phyloP scores from a whole-genome alignment of 768 basidiomycete species.

The Asterophora parasitica region DNA sequence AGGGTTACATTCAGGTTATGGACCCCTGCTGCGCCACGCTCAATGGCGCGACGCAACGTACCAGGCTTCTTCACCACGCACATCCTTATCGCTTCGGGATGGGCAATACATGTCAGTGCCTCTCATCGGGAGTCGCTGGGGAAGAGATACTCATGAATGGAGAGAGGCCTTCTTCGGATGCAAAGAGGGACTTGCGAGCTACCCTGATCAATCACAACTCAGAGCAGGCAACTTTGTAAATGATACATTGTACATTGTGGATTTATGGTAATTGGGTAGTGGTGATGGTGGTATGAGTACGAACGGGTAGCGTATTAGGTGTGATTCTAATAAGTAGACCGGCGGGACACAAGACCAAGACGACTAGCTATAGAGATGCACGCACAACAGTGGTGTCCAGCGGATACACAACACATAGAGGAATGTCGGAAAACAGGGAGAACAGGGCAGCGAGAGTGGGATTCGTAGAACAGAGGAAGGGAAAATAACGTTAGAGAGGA shows the following conservation, averaged over 20 bases:
- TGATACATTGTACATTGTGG: slow-evolving; percentile 3
- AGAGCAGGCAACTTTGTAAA: not conserved
- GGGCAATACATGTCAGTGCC: too few relatives aligned
- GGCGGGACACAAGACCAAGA: not conserved
- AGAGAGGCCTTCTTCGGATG: too few relatives aligned
- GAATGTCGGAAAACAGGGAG: not conserved
- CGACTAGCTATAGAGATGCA: not conserved
- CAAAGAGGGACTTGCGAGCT: too few relatives aligned
- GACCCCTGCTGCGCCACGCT: too few relatives aligned
- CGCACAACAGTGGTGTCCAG: not conserved
- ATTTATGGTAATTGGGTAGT: not conserved
- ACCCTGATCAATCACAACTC: too few relatives aligned
- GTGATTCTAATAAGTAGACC: slow-evolving; percentile 4
- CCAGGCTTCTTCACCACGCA: too few relatives aligned
- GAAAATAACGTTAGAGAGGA: slow-evolving; percentile 6
- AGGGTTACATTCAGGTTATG: too few relatives aligned
- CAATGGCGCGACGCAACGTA: too few relatives aligned
- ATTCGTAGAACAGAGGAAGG: not conserved
- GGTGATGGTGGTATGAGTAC: not conserved
- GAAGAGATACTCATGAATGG: too few relatives aligned
- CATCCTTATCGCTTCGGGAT: too few relatives aligned
- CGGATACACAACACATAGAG: not conserved
- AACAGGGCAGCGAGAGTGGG: too few relatives aligned
- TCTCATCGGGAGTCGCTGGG: too few relatives aligned
- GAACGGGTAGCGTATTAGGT: slow-evolving; percentile 3